Percentiles rank a stretch among this genome's conserved stretches.
phyloP scores from a whole-genome alignment of 495 filamentous ascomycete genomes.

The Neurospora sp. region DNA sequence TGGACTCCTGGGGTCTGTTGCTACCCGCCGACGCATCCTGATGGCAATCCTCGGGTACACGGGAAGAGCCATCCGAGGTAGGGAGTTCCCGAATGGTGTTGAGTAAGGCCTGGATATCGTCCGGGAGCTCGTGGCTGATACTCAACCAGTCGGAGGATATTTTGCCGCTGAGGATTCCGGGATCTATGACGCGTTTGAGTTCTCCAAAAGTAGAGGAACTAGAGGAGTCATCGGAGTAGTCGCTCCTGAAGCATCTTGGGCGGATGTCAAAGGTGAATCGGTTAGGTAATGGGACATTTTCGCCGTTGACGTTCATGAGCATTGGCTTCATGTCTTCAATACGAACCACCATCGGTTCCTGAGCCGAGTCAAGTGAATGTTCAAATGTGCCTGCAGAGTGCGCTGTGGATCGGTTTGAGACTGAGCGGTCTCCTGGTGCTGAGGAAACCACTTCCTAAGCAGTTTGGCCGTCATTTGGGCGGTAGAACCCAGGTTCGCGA shows the following conservation, averaged over 20 bases:
- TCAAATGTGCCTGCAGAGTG: neutral
- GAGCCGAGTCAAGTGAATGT: neutral
- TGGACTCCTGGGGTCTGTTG: neutral
- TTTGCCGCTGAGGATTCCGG: neutral
- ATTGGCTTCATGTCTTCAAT: slow-evolving; percentile 13
- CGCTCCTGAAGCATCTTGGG: neutral
- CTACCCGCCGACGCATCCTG: neutral
- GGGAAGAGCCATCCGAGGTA: neutral
- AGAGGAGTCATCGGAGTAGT: neutral
- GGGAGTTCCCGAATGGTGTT: neutral
- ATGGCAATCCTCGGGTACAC: neutral
- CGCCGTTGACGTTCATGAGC: slow-evolving; percentile 13
- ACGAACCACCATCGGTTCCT: slow-evolving; percentile 6
- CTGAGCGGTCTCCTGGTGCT: slow-evolving; percentile 5
- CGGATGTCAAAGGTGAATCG: slow-evolving; percentile 17
- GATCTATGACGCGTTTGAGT: slow-evolving; percentile 6
- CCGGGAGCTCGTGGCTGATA: neutral
- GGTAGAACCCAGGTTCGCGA: slow-evolving; percentile 7
- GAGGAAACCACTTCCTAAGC: slow-evolving; percentile 16
- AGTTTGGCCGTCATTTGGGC: slow-evolving; percentile 4
- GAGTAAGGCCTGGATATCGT: slow-evolving; percentile 1
- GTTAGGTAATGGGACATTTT: slow-evolving; percentile 13
- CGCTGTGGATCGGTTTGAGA: neutral
- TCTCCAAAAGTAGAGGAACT: neutral
- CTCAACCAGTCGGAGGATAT: neutral